Conservation (phyloP, 257 asterid genomes). For the Pogostemon cablin region DNA sequence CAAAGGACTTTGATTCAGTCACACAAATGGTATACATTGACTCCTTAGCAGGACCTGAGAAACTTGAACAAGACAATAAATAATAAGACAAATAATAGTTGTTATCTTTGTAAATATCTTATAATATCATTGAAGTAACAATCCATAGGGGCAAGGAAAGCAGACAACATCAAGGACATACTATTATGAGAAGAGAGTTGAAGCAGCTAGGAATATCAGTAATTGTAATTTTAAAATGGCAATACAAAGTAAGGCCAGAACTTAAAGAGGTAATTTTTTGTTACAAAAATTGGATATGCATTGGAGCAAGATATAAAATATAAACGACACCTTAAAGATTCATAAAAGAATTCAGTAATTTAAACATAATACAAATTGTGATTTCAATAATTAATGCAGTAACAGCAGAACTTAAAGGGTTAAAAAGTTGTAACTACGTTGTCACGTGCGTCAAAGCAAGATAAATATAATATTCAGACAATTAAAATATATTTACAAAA, state of each 20-base stretch:
- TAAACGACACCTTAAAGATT: not conserved
- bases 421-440: too few species aligned
- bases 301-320: slow-evolving; percentile 11
- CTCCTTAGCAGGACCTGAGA: slow-evolving; percentile 87
- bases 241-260: slow-evolving; percentile 8
- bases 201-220: slow-evolving; percentile 26
- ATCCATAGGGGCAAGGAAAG: slow-evolving; percentile 26
- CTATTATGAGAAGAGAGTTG: slow-evolving; percentile 23
- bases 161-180: slow-evolving; percentile 24
- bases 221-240: slow-evolving; percentile 19
- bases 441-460: too few species aligned
- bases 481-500: too few species aligned
- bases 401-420: too few species aligned
- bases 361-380: too few species aligned
- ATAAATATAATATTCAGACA: too few species aligned
- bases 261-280: slow-evolving; percentile 4
- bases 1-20: slow-evolving; percentile 53
- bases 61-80: slow-evolving; percentile 68
- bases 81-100: slow-evolving; percentile 52
- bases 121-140: slow-evolving; percentile 7
- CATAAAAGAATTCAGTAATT: not conserved
- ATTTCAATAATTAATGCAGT: too few species aligned
- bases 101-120: slow-evolving; percentile 24
- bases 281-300: not conserved
- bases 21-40: slow-evolving; percentile 45